Base-by-base conservation (phyloP, 208 protist genomes). In the Leishmania gerbilli region DNA sequence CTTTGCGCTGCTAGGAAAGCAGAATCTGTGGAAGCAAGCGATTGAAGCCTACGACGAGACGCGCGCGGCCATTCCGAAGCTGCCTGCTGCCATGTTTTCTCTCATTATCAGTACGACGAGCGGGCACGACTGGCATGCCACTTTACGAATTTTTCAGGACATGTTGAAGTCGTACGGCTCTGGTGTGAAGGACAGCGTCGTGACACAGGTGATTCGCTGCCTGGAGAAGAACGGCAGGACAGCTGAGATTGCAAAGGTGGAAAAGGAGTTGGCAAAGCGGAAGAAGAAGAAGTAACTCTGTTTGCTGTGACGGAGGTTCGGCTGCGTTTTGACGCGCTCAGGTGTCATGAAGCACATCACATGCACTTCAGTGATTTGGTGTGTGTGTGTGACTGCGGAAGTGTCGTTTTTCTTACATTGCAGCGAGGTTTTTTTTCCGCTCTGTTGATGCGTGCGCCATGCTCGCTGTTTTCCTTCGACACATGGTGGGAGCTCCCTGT, bases 1-100 rank as follows among this genome's bases (percentile, higher is more conserved):
- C 77, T 84, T 98, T 64, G 93, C 95, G 1, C 74, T 98, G 31
- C 81, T 96, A 24, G 93, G 91, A 15, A 95, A 92, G 82, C 77
- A 90, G 13, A 84, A 84, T 56, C 76, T 89, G 65, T 96, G 93
- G 91, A 80, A 92, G 81, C 84, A 95, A 72, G 88, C 92, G 31
- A 45, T 81, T 1, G 83, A 80, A 19, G 89, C 88, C 24, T 95
- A 90, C 82, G 85, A 92, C 42, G 83, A 91, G n/a, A 89, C 90
- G 84, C 81, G 76, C 31, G 84, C 75, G 62, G 80, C 56, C 3
- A 71, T 85, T 9, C 76, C 76, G 55, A 96, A 95, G 82, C 82
- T 88, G 4, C 87, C 95, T 3, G 76, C 87, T 7, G 83, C 89
- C 11, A 80, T 97, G 76, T 98, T 93, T 78, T 86, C 87, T 1